Base-by-base conservation (phyloP, 495 filamentous ascomycete genomes). In the Tuber magnatum region DNA sequence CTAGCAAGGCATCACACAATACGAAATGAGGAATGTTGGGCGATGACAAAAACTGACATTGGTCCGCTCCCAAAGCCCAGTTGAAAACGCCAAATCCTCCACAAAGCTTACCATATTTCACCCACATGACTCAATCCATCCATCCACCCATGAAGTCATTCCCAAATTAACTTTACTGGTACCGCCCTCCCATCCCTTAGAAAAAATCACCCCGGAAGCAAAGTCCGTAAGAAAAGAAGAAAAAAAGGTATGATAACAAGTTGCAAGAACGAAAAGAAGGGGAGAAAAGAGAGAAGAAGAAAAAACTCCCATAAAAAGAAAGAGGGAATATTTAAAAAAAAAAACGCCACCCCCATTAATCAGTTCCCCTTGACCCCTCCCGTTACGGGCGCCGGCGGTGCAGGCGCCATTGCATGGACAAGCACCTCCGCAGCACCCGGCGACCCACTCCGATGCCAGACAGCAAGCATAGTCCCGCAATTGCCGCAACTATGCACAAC, bases 371-470 rank as follows among this genome's bases (percentile, higher is more conserved):
- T 65, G 6, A 65, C 12, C 3, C 56, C 56, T 20, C 14, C 56
- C 56, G 28, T 18, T 12, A 35, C 56, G 4, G 56, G 28, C 14
- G 32, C 28, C 56, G 8, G 56, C 14, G 28, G 56, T 12, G 3
- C 56, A 5, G 56, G 6, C 56, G 28, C 14, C 16, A 32, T 16
- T 7, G 71, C 48, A 56, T 80, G 32, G 5, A 46, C 75, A 14
- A 81, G 7, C n/a, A 81, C 72, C 68, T 81, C 79, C 1, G 56
- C 46, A 61, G 2, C 51, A 16, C 75, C 77, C 3, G 51, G n/a
- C 14, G 56, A 2, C 0, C 75, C 79, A 38, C 78, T 77, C 72
- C 78, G 70, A 69, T 80, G 79, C 79, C 79, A 81, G 1, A 81
- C 12, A 0, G 78, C 78, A 46, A 81, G 42, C 38, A 70, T 32